A percentile compares a stretch with the other conserved stretches of the same genome.
These are phyloP conservation scores for Lasiosphaeriaceae sp. DNA, from an alignment of 495 filamentous ascomycete genomes.

Conservation along the genomic window DNA sequence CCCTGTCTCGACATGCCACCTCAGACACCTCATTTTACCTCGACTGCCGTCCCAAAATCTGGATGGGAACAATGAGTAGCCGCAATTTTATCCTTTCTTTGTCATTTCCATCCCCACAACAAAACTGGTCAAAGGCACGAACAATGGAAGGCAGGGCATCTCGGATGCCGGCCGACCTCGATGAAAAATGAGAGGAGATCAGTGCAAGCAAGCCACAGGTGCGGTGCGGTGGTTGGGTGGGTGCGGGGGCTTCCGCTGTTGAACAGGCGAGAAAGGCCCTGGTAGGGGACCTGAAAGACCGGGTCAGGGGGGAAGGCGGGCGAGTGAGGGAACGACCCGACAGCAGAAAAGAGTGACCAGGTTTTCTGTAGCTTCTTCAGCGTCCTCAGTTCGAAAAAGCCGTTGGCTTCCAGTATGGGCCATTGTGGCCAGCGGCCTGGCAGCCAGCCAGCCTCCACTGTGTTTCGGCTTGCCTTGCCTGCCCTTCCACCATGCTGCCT, in stretches of 20 bases:
- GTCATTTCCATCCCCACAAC: too few species aligned
- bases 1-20: background rate
- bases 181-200: background rate
- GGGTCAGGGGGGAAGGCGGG: too few species aligned
- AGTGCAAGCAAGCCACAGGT: background rate
- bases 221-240: too few species aligned
- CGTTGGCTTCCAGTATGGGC: slow-evolving; percentile 10
- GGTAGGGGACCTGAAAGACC: background rate
- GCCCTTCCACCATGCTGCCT: too few species aligned
- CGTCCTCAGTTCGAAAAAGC: slow-evolving; percentile 11
- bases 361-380: background rate
- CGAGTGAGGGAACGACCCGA: too few species aligned
- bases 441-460: slow-evolving; percentile 9
- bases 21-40: background rate
- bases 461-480: slow-evolving; percentile 15
- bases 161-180: too few species aligned
- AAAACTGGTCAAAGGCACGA: too few species aligned
- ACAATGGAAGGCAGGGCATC: background rate
- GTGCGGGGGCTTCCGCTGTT: too few species aligned
- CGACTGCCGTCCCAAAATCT: too few species aligned
- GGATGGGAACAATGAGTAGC: too few species aligned
- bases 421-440: background rate
- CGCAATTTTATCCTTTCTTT: too few species aligned
- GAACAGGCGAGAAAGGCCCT: too few species aligned
- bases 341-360: background rate